Percentiles rank a stretch among this genome's conserved stretches.
These are phyloP conservation scores for Dianthus caryophyllus DNA, from an alignment of 148 eudicot species.

Conservation along the genomic window DNA sequence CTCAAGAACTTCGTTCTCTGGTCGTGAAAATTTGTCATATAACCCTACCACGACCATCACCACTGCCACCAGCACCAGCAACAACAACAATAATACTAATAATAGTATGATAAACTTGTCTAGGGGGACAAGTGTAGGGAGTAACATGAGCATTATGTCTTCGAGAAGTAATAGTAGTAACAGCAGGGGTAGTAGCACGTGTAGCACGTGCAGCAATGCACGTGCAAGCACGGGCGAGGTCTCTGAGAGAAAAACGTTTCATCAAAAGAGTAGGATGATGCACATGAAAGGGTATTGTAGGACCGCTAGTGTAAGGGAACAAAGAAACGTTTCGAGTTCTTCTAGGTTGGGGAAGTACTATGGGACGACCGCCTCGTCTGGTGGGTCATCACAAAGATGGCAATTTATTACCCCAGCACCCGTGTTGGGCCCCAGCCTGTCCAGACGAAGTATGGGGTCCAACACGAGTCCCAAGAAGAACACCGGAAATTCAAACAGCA, in stretches of 20 bases:
- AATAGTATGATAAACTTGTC: conserved; percentile 16
- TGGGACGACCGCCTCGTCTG: background rate
- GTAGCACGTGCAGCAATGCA: conserved; percentile 41
- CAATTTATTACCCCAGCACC: conserved; percentile 55
- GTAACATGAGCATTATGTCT: conserved; percentile 46
- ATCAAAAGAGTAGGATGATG: conserved; percentile 19
- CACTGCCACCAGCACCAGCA: background rate
- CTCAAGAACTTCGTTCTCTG: conserved; percentile 25
- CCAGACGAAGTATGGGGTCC: conserved; percentile 27
- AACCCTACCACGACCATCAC: background rate
- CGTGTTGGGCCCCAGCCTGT: conserved; percentile 39
- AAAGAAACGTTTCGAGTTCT: conserved; percentile 10
- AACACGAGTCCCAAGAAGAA: conserved; percentile 20
- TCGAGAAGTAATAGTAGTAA: conserved; percentile 51
- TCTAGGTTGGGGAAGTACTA: conserved; percentile 11
- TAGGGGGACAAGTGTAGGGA: conserved; percentile 40
- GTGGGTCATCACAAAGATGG: conserved; percentile 49
- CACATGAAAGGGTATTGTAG: conserved; percentile 17
- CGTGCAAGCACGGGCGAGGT: conserved; percentile 44
- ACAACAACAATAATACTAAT: background rate
- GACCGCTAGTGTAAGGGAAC: conserved; percentile 11
- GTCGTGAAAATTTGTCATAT: conserved; percentile 13
- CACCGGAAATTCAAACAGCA: conserved; percentile 3
- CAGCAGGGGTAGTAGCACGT: conserved; percentile 42
- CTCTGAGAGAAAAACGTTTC: conserved; percentile 29